Evolutionary conservation across 176 grass and related monocot species (phyloP), one percentile per base, ranked within the genome.

Genomic region (Triticum timopheevii): DNA sequence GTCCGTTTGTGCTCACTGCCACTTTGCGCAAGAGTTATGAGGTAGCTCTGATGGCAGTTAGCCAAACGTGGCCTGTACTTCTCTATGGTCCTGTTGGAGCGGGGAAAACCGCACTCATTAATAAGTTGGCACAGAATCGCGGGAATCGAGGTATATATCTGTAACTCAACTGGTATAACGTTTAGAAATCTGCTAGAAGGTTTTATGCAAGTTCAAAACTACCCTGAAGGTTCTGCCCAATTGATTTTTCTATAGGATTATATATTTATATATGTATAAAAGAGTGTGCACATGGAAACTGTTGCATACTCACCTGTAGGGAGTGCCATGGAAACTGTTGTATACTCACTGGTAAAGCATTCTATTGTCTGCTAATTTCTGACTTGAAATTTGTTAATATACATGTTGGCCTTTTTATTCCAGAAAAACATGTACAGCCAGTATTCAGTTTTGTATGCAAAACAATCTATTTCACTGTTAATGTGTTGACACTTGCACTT

Each of bases 101-200:
- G 79, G 96, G 96, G 63, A 98, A 98, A 89, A 95, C 93, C 84
- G 88, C 93, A 68, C 87, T 98, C 63, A 94, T 98, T 59, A 92
- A 98, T 72, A 86, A 87, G 79, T 74, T 95, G 50, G 87, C 96
- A 45, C 83, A 84, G 24, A 86, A 84, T 58, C 65, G 34, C 82
- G 86, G 79, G 81, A 98, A 88, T 89, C 83, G 88, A 92, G 96
- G 96, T 98, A 94, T 84, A 61, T 61, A 31, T 35, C 76, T 47
- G 59, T 49, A 45, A 44, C 74, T 5, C 27, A 52, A 40, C 50
- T 42, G 17, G 19, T 82, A 83, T 69, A 24, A 72, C 82, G 19
- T 84, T 25, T 70, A 24, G 64, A 27, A 42, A 33, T 69, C 56
- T 17, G 13, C 13, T 66, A 62, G 27, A 78, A 76, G 20, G 38